Evolutionary conservation across 805 yeast genomes (phyloP).

Genomic region (Metschnikowia cubensis): DNA sequence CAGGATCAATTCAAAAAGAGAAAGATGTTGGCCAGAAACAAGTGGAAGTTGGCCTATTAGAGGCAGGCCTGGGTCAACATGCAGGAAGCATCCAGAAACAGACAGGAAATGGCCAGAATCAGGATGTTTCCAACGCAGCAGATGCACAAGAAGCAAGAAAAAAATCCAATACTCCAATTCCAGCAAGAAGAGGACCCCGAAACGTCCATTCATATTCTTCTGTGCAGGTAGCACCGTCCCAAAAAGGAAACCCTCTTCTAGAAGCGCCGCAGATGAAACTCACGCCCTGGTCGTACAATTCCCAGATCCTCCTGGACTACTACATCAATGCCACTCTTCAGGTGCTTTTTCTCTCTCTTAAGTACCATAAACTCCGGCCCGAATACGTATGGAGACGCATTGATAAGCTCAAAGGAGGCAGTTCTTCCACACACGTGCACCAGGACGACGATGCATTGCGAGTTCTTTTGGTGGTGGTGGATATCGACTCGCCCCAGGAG

Average conservation of each 20-base stretch:
- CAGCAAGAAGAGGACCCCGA: slow-evolving; percentile 2
- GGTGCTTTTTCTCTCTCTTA: slow-evolving; percentile 60
- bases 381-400: slow-evolving; percentile 62
- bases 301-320: slow-evolving; percentile 56
- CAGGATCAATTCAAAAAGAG: no score
- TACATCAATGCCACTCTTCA: slow-evolving; percentile 53
- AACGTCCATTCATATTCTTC: slow-evolving; percentile 21
- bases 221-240: slow-evolving; percentile 59
- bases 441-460: slow-evolving; percentile 41
- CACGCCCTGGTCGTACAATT: slow-evolving; percentile 52
- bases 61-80: no score
- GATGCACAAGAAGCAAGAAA: background rate
- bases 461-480: slow-evolving; percentile 61
- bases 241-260: slow-evolving; percentile 69
- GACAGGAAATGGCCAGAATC: no score
- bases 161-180: background rate
- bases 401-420: slow-evolving; percentile 40
- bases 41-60: no score
- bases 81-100: no score
- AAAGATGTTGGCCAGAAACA: no score
- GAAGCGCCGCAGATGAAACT: slow-evolving; percentile 45
- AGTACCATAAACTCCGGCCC: slow-evolving; percentile 72
- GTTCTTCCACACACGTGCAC: slow-evolving; percentile 22
- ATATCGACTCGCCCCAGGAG: slow-evolving; percentile 56
- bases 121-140: no score